Percentiles rank a stretch among this genome's conserved stretches.
phyloP scores from a whole-genome alignment of 2,329 filamentous ascomycete species.

The Fusarium zealandicum region DNA sequence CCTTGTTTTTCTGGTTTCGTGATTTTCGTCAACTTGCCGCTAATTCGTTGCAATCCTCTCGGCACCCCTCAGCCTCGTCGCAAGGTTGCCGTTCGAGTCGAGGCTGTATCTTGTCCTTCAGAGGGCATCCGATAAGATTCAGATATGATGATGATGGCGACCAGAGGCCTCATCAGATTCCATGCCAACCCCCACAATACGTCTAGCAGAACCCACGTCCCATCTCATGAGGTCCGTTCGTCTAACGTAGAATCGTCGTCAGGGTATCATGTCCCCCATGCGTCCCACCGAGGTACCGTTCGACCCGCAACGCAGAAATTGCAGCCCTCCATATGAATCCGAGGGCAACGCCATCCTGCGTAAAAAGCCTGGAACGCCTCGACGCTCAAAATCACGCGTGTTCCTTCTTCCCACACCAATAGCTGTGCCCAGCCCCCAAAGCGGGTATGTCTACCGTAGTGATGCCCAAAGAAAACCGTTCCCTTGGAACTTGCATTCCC shows the following conservation, averaged over 20 bases:
- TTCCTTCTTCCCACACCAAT: conserved; percentile 31
- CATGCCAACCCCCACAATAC: conserved; percentile 31
- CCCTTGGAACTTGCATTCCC: conserved; percentile 35
- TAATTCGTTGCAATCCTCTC: conserved; percentile 24
- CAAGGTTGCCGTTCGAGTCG: conserved; percentile 21
- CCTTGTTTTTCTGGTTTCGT: conserved; percentile 40
- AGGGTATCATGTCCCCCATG: conserved; percentile 47
- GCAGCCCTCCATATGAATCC: conserved; percentile 40
- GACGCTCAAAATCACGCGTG: conserved; percentile 26
- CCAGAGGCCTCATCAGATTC: conserved; percentile 18
- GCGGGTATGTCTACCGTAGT: conserved; percentile 39
- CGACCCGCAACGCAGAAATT: conserved; percentile 39
- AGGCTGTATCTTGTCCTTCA: conserved; percentile 16
- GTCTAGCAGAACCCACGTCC: conserved; percentile 38
- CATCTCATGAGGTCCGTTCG: conserved; percentile 42
- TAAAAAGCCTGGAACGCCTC: conserved; percentile 41
- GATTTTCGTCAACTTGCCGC: conserved; percentile 24
- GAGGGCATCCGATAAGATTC: conserved; percentile 19
- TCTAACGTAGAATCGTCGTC: conserved; percentile 47
- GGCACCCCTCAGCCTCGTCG: conserved; percentile 20
- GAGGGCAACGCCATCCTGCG: conserved; percentile 37
- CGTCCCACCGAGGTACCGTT: conserved; percentile 36
- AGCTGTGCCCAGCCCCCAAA: conserved; percentile 34
- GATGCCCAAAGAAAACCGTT: conserved; percentile 38
- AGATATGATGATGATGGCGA: conserved; percentile 23